These are phyloP conservation scores for Neurospora tetraspora DNA, from an alignment of 495 filamentous ascomycete genomes.

Conservation along the genomic window DNA sequence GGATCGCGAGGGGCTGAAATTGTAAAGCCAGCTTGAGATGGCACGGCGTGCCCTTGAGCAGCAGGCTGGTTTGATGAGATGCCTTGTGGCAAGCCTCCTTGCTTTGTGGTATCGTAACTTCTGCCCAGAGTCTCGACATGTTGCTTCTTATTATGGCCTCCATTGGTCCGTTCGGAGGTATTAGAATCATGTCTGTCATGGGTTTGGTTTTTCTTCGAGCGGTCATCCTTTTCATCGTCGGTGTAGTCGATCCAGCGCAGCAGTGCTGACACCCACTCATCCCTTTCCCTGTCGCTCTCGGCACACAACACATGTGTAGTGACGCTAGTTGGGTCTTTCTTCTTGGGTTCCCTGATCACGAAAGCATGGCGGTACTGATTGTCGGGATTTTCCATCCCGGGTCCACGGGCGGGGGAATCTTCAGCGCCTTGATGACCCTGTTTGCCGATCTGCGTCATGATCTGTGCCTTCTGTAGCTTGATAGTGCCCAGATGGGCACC, in stretches of 20 bases:
- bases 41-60: slow-evolving; percentile 22
- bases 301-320: slow-evolving; percentile 95
- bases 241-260: slow-evolving; percentile 80
- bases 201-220: slow-evolving; percentile 16
- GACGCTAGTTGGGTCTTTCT: slow-evolving; percentile 81
- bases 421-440: slow-evolving; percentile 52
- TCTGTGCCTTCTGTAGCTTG: slow-evolving; percentile 82
- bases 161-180: slow-evolving; percentile 24
- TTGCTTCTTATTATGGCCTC: slow-evolving; percentile 37
- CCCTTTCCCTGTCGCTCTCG: slow-evolving; percentile 86
- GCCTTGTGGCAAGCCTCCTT: slow-evolving; percentile 45
- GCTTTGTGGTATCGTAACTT: slow-evolving; percentile 74
- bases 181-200: slow-evolving; percentile 25
- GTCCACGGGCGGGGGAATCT: slow-evolving; percentile 48
- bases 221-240: slow-evolving; percentile 46
- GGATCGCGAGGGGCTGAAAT: slow-evolving; percentile 89
- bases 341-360: slow-evolving; percentile 87
- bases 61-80: slow-evolving; percentile 18
- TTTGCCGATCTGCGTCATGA: slow-evolving; percentile 91
- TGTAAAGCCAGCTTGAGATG: slow-evolving; percentile 34
- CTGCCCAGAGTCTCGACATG: slow-evolving; percentile 18
- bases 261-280: slow-evolving; percentile 85
- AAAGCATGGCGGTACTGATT: slow-evolving; percentile 97
- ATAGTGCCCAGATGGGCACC: slow-evolving; percentile 88
- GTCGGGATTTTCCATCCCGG: slow-evolving; percentile 62